These are phyloP conservation scores for Carex sylvatica DNA, from an alignment of 202 grass and related monocot species.

Conservation along the genomic window DNA sequence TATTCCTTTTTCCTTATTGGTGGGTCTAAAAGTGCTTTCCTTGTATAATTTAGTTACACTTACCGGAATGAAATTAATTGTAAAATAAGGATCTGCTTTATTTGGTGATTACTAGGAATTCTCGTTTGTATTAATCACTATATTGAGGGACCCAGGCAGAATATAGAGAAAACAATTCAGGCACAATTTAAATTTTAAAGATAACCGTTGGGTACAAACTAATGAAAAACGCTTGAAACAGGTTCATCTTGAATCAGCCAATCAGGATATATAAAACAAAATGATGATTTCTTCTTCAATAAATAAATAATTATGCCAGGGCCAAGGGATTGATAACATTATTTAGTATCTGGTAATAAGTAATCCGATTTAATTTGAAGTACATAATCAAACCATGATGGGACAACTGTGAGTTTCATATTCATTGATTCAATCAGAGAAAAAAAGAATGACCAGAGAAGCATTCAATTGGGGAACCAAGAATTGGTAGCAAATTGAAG, in stretches of 20 bases:
- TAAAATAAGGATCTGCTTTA: slow-evolving; percentile 2
- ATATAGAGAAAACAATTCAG: slow-evolving; percentile 1
- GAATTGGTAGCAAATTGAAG: background rate
- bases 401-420: background rate
- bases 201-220: background rate
- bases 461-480: slow-evolving; percentile 10
- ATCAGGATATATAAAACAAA: slow-evolving; percentile 5
- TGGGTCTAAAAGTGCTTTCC: slow-evolving; percentile 15
- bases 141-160: background rate
- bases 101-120: slow-evolving; percentile 9
- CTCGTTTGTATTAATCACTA: background rate
- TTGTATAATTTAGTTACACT: slow-evolving; percentile 1
- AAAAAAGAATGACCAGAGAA: background rate
- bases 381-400: background rate
- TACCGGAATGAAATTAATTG: slow-evolving; percentile 5
- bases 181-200: background rate
- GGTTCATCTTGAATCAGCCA: slow-evolving; percentile 1
- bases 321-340: background rate
- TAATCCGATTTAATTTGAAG: background rate
- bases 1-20: background rate
- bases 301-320: background rate
- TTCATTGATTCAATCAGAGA: slow-evolving; percentile 16
- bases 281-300: background rate
- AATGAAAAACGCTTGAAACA: background rate
- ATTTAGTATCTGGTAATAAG: background rate